Conservation (phyloP, 2,329 filamentous ascomycete species). For the Fusarium equiseti region DNA sequence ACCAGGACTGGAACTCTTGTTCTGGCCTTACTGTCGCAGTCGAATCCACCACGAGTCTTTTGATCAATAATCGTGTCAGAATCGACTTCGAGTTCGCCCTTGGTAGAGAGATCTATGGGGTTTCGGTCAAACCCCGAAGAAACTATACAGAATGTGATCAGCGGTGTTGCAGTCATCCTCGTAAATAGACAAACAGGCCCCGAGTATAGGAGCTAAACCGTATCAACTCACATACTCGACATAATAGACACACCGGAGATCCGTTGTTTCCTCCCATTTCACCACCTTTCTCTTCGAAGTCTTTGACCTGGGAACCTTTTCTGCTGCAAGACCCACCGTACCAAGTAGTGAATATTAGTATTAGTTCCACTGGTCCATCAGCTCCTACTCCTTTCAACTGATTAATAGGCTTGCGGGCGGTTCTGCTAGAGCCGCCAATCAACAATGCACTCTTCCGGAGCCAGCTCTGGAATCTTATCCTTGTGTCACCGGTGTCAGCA, state of each 20-base stretch:
- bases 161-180: conserved; percentile 66
- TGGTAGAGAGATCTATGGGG: conserved; percentile 81
- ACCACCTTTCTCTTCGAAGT: conserved; percentile 51
- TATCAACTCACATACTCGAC: conserved; percentile 46
- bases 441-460: conserved; percentile 53
- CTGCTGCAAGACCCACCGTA: accelerated
- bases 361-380: no score
- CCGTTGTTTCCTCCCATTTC: conserved; percentile 50
- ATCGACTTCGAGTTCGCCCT: conserved; percentile 78
- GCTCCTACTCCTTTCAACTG: no score
- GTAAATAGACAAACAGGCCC: conserved; percentile 53
- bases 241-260: background rate
- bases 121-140: conserved; percentile 69
- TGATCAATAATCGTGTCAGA: conserved; percentile 76
- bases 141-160: conserved; percentile 72
- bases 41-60: conserved; percentile 63
- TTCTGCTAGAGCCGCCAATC: conserved; percentile 42
- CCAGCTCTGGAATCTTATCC: conserved; percentile 53
- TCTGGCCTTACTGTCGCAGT: conserved; percentile 70
- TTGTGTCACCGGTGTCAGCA: conserved; percentile 50
- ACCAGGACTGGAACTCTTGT: conserved; percentile 68
- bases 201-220: conserved; percentile 53
- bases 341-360: no score
- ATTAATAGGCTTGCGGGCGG: conserved; percentile 40
- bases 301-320: conserved; percentile 48